Evolutionary conservation across 1,284 basidiomycete species (phyloP).

Genomic region (Kalmanozyma brasiliensis): DNA sequence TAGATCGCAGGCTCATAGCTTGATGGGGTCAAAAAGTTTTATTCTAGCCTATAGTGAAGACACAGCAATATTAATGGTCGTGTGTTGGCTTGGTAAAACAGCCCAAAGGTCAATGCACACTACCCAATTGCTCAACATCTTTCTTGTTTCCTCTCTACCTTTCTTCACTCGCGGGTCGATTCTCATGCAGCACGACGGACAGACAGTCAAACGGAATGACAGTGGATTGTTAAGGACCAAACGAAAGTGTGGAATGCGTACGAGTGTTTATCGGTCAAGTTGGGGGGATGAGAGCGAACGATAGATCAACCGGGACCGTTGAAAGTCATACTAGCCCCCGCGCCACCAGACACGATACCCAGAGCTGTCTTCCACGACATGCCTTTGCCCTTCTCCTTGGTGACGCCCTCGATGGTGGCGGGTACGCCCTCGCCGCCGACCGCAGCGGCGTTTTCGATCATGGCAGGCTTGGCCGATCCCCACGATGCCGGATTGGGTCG

Average conservation of each 20-base stretch:
- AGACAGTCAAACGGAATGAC: too few species aligned
- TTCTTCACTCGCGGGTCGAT: background rate
- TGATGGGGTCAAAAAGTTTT: constrained; percentile 51
- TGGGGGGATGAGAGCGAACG: background rate
- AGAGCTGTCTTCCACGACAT: background rate
- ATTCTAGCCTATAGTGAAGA: constrained; percentile 37
- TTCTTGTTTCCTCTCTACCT: background rate
- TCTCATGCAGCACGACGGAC: too few species aligned
- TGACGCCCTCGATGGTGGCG: constrained; percentile 9
- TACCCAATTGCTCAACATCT: constrained; percentile 52
- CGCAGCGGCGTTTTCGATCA: constrained; percentile 1
- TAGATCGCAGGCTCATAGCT: constrained; percentile 48
- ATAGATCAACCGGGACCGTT: constrained; percentile 16
- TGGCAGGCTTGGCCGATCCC: constrained; percentile 11
- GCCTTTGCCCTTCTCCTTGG: background rate
- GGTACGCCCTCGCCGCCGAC: constrained; percentile 1
- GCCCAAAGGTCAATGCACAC: constrained; percentile 45
- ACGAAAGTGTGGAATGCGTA: too few species aligned
- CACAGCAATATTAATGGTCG: constrained; percentile 50
- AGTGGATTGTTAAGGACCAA: background rate
- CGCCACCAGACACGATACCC: constrained; percentile 4
- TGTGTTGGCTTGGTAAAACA: constrained; percentile 32
- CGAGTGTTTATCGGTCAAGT: too few species aligned
- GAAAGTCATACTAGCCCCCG: constrained; percentile 20
- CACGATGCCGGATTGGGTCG: background rate